Evolutionary conservation across 768 basidiomycete species (phyloP).

Genomic region (Suillus paluster): DNA sequence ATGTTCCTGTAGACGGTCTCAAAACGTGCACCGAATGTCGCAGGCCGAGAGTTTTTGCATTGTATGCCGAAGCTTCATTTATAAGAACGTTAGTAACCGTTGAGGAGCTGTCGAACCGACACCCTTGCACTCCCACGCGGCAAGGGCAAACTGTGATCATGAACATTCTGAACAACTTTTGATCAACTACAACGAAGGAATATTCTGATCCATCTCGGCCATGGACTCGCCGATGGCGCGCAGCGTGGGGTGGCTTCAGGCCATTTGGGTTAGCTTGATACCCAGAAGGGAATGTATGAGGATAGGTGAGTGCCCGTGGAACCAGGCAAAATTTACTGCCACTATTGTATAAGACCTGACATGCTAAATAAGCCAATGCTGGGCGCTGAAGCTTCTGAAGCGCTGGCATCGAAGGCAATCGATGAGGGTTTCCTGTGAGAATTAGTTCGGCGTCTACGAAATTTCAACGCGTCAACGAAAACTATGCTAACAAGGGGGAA

Average conservation of each 20-base stretch:
- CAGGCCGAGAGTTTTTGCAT: neutral
- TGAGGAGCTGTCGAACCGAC: too few relatives aligned
- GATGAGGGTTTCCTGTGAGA: neutral
- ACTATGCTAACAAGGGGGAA: too few relatives aligned
- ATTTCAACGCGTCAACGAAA: neutral
- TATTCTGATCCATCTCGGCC: too few relatives aligned
- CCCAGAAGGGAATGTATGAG: neutral
- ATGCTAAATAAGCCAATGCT: too few relatives aligned
- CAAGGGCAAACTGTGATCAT: too few relatives aligned
- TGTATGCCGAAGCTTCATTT: neutral
- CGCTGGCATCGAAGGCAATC: neutral
- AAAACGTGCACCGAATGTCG: neutral
- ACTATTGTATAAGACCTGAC: neutral
- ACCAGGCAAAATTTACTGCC: constrained; percentile 2
- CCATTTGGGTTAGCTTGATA: too few relatives aligned
- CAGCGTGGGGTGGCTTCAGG: too few relatives aligned
- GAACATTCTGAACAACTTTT: too few relatives aligned
- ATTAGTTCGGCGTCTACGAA: neutral
- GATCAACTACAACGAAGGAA: too few relatives aligned
- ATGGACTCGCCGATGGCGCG: too few relatives aligned
- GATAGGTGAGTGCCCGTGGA: neutral
- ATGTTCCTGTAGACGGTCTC: neutral
- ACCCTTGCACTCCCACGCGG: too few relatives aligned
- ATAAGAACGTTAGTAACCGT: neutral
- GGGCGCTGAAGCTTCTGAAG: neutral